Percentiles rank a stretch among this genome's conserved stretches.
These are phyloP conservation scores for Trypanosoma cruzi DNA, from an alignment of 208 protist species.

Conservation along the genomic window DNA sequence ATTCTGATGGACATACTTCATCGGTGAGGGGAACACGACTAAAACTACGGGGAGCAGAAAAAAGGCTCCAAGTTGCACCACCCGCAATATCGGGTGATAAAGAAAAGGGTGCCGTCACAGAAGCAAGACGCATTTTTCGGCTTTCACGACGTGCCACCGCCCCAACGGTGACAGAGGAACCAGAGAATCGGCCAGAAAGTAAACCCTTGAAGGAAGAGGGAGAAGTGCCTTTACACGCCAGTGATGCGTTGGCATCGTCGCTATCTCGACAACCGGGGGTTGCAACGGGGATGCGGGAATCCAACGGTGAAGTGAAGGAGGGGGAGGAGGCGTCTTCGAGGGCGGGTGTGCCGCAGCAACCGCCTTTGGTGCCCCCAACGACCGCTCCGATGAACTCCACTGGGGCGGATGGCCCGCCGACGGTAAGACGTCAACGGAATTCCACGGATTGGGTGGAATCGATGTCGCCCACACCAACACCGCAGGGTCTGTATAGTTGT, in stretches of 20 bases:
- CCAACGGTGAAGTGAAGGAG: background rate
- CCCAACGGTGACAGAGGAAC: background rate
- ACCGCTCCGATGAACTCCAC: background rate
- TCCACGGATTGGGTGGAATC: conserved; percentile 20
- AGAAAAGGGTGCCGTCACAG: background rate
- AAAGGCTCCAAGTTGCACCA: background rate
- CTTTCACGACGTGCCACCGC: background rate
- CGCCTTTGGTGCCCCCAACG: background rate
- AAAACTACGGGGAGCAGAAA: background rate
- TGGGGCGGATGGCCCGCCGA: background rate
- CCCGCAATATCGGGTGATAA: background rate
- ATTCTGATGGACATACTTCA: background rate
- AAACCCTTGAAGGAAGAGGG: background rate
- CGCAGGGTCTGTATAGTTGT: conserved; percentile 31
- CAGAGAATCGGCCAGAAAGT: background rate
- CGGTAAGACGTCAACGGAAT: conserved; percentile 14
- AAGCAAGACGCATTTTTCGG: background rate
- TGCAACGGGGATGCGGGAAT: background rate
- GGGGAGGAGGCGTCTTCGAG: background rate
- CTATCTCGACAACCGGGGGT: background rate
- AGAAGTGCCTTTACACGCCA: background rate
- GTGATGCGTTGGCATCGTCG: no score
- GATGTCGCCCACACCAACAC: conserved; percentile 44
- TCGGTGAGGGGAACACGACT: background rate
- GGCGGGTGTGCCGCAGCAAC: background rate